Conservation (phyloP, 1,284 basidiomycete species). For the Rhodotorula sp. region DNA sequence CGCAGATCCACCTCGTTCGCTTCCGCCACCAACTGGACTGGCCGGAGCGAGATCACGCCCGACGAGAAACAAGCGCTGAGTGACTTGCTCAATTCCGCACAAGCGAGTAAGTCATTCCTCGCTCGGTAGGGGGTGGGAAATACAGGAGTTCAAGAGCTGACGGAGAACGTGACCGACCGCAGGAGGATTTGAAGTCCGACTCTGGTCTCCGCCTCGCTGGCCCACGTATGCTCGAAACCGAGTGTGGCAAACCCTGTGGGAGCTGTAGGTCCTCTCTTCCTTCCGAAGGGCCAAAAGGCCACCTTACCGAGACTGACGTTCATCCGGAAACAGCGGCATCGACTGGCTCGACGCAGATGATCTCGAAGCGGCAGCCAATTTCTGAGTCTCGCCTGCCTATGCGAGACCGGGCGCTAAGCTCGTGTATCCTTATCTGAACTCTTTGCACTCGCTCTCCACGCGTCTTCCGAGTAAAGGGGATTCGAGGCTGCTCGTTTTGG, state of each 20-base stretch:
- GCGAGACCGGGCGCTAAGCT: too few species aligned
- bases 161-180: background rate
- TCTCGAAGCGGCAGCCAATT: slow-evolving; percentile 33
- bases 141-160: slow-evolving; percentile 2
- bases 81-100: slow-evolving; percentile 23
- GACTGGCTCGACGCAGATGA: slow-evolving; percentile 45
- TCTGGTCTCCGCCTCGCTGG: slow-evolving; percentile 40
- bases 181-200: slow-evolving; percentile 26
- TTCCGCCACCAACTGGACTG: slow-evolving; percentile 29
- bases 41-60: slow-evolving; percentile 28
- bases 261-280: slow-evolving; percentile 8
- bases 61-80: slow-evolving; percentile 10
- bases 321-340: slow-evolving; percentile 7
- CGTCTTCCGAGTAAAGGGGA: too few species aligned
- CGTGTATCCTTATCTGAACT: too few species aligned
- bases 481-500: too few species aligned
- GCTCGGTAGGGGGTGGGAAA: background rate
- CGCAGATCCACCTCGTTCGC: slow-evolving; percentile 22
- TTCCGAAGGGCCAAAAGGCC: too few species aligned
- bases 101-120: slow-evolving; percentile 12
- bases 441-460: too few species aligned
- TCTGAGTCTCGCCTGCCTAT: slow-evolving; percentile 8
- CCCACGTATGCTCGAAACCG: slow-evolving; percentile 36
- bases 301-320: too few species aligned
- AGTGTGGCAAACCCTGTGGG: slow-evolving; percentile 37